These are phyloP conservation scores for Fusarium nanum DNA, from an alignment of 2,329 filamentous ascomycete genomes.

Conservation along the genomic window DNA sequence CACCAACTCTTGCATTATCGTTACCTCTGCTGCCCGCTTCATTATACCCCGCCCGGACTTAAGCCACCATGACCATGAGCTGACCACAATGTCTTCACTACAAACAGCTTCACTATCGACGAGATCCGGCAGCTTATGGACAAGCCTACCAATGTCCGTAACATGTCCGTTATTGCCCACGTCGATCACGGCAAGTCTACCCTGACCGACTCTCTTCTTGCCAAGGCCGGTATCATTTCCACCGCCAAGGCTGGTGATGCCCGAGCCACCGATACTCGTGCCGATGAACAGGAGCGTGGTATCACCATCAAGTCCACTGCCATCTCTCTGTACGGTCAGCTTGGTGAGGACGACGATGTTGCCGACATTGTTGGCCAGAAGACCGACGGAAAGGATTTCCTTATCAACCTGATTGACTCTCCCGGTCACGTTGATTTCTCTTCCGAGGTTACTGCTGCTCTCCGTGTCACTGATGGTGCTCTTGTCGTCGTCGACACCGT, in stretches of 20 bases:
- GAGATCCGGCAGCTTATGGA: conserved; percentile 85
- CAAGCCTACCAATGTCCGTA: conserved; percentile 81
- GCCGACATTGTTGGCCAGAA: conserved; percentile 93
- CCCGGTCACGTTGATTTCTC: conserved; percentile 99
- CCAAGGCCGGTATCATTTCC: conserved; percentile 99
- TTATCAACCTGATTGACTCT: conserved; percentile 99
- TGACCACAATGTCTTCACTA: conserved; percentile 60
- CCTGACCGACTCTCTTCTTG: conserved; percentile 98
- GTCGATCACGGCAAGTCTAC: conserved; percentile 99
- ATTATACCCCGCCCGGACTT: conserved; percentile 56
- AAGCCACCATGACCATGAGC: conserved; percentile 52
- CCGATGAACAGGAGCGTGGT: conserved; percentile 99
- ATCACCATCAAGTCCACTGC: conserved; percentile 99
- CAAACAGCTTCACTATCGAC: conserved; percentile 93
- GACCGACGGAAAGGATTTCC: conserved; percentile 93
- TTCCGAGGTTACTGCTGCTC: conserved; percentile 98
- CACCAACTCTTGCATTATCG: neutral
- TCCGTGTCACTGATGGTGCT: conserved; percentile 99
- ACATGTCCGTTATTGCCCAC: conserved; percentile 99
- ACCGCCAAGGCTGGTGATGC: conserved; percentile 96
- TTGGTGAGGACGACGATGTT: conserved; percentile 84
- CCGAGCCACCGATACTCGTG: conserved; percentile 95
- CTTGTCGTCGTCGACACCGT: conserved; percentile 99
- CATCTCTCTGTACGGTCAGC: conserved; percentile 94
- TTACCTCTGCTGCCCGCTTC: conserved; percentile 12